These are phyloP conservation scores for Colletotrichum tamarilloi DNA, from an alignment of 2,329 filamentous ascomycete genomes.

Conservation along the genomic window DNA sequence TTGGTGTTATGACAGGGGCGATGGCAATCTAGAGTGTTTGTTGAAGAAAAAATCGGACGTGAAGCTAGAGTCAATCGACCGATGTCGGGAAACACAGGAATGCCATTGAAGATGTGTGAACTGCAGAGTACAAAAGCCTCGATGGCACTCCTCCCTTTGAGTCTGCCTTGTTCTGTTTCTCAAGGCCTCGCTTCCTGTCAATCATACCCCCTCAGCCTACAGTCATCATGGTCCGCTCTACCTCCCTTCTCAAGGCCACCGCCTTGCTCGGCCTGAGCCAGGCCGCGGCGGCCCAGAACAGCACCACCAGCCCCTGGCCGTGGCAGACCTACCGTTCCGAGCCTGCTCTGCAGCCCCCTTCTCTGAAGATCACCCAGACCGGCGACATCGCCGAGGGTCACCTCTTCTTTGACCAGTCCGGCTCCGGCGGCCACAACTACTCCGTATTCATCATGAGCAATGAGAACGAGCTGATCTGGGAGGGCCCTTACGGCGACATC, in stretches of 20 bases:
- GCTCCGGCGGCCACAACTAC: slow-evolving; percentile 27
- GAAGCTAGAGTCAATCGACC: background rate
- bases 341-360: slow-evolving; percentile 16
- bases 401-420: slow-evolving; percentile 41
- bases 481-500: slow-evolving; percentile 38
- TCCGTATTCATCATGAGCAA: slow-evolving; percentile 40
- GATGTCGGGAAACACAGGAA: background rate
- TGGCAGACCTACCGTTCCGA: slow-evolving; percentile 29
- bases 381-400: slow-evolving; percentile 40
- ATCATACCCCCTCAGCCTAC: background rate
- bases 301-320: slow-evolving; percentile 15
- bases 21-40: background rate
- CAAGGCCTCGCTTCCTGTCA: background rate
- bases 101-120: background rate
- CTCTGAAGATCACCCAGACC: slow-evolving; percentile 18
- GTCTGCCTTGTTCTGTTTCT: background rate
- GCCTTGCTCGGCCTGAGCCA: background rate
- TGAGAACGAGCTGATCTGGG: slow-evolving; percentile 44
- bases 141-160: background rate
- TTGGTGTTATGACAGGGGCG: background rate
- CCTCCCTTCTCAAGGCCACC: background rate
- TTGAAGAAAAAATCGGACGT: background rate
- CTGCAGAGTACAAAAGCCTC: background rate
- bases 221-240: slow-evolving; percentile 3
- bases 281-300: background rate